A percentile compares a stretch with the other conserved stretches of the same genome.
These are phyloP conservation scores for Entamoeba invadens DNA, from an alignment of 208 protist genomes.

Conservation along the genomic window DNA sequence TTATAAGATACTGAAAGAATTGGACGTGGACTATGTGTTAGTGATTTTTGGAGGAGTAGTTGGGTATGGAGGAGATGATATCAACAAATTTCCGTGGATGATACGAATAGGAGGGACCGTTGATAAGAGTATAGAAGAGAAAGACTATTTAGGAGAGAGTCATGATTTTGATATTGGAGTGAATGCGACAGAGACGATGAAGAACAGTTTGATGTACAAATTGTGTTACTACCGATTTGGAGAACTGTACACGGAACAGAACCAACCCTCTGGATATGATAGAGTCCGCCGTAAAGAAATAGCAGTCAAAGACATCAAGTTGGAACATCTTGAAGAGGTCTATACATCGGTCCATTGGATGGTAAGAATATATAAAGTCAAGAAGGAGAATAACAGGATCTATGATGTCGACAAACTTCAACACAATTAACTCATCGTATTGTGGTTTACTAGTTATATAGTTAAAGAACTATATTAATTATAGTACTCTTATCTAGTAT, in stretches of 20 bases:
- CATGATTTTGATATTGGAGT: conserved; percentile 52
- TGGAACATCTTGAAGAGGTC: conserved; percentile 53
- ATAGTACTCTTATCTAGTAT: too few relatives aligned
- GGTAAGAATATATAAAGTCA: conserved; percentile 82
- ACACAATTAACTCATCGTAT: too few relatives aligned
- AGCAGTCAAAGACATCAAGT: conserved; percentile 56
- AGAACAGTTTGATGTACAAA: conserved; percentile 72
- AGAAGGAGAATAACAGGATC: conserved; percentile 41
- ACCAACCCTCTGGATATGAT: conserved; percentile 44
- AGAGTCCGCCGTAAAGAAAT: conserved; percentile 50
- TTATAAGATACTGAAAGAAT: conserved; percentile 61
- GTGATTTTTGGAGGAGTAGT: conserved; percentile 71
- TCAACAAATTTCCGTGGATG: conserved; percentile 87
- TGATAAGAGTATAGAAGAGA: conserved; percentile 43
- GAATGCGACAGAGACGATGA: conserved; percentile 41
- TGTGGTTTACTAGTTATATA: too few relatives aligned
- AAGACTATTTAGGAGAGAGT: conserved; percentile 40
- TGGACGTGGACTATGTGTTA: conserved; percentile 87
- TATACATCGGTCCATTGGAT: conserved; percentile 78
- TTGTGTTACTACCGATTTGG: conserved; percentile 68
- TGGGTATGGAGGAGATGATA: conserved; percentile 70
- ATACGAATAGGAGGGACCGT: conserved; percentile 48
- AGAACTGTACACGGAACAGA: conserved; percentile 54
- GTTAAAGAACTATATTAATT: too few relatives aligned
- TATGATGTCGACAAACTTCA: neutral